Base-by-base conservation (phyloP, 352 stramenopile genomes). In the Poterioochromonas sp. region DNA sequence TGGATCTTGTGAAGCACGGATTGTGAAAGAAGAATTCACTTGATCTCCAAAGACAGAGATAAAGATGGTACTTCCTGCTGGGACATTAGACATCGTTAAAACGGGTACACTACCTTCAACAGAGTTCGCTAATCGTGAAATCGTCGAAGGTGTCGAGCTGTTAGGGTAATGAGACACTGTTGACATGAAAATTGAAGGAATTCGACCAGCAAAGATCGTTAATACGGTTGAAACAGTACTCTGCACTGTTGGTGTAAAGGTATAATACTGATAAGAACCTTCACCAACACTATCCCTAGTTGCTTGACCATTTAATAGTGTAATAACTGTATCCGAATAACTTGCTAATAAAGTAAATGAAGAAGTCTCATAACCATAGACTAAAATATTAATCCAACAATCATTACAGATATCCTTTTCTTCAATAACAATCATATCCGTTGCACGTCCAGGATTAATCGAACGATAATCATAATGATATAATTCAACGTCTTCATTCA, bases 251-350 rank as follows among this genome's bases (percentile, higher is more conserved):
- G 43, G 2, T 18, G 37, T 37, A 35, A 35, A 54, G 5, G 65
- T 39, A 37, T 74, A 74, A 54, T 74, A 74, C 40, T 74, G 65
- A 54, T 54, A 29, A 37, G 1, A 20, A 54, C 53, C 40, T 12
- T 11, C 18, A 22, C 37, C 65, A 26, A 74, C 65, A 26, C 37
- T 54, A 2, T n/a, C 65, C 22, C n/a, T 53, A 3, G 22, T 5
- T 26, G 65, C 37, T 18, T 54, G 0, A 8, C 39, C 65, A 74
- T 74, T 54, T 12, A 2, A 34, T n/a, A 74, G 32, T 18, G 1
- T 3, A 18, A 74, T 58, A 11, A n/a, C 29, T 26, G 5, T 22
- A 35, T 74, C 65, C 15, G 8, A 11, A 35, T 54, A 35, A 29
- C 12, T 32, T 18, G 65, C 65, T 12, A 74, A 1, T 1, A 74